Conservation (phyloP, 164 flowering plant genomes). For the Liquidambar formosana region DNA sequence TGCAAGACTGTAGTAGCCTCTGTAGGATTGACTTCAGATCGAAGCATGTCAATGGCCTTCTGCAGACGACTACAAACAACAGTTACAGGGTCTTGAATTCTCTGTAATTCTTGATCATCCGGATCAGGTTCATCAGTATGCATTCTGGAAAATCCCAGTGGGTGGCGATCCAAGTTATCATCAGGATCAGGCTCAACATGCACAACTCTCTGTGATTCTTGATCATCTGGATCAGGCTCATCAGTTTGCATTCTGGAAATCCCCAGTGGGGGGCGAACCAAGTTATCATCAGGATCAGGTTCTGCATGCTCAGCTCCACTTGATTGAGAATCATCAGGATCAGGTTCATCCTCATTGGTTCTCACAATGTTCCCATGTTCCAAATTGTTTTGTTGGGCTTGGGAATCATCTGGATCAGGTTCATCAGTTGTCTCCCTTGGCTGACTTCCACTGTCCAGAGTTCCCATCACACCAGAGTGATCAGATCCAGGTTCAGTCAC, state of each 20-base stretch:
- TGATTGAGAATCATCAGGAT: slow-evolving; percentile 29
- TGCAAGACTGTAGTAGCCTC: slow-evolving; percentile 51
- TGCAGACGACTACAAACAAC: slow-evolving; percentile 58
- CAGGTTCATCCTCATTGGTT: slow-evolving; percentile 22
- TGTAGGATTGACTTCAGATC: slow-evolving; percentile 52
- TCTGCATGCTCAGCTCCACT: slow-evolving; percentile 17
- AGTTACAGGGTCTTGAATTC: slow-evolving; percentile 77
- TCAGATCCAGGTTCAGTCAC: slow-evolving; percentile 23
- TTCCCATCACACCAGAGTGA: slow-evolving; percentile 17
- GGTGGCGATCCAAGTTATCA: no score
- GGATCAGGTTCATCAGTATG: slow-evolving; percentile 59
- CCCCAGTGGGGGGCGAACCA: slow-evolving; percentile 3
- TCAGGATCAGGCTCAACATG: no score
- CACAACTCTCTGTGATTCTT: slow-evolving; percentile 57
- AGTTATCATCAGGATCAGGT: slow-evolving; percentile 42
- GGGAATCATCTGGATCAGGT: slow-evolving; percentile 44
- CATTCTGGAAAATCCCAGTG: slow-evolving; percentile 11
- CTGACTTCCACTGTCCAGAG: slow-evolving; percentile 2
- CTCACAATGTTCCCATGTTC: background rate
- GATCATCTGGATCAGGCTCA: slow-evolving; percentile 72
- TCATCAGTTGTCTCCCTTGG: slow-evolving; percentile 19
- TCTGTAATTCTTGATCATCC: slow-evolving; percentile 61
- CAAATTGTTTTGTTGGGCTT: slow-evolving; percentile 1
- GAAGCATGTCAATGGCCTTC: slow-evolving; percentile 59
- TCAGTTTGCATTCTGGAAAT: slow-evolving; percentile 19